A percentile compares a stretch with the other conserved stretches of the same genome.
Conservation (phyloP, 257 asterid species). For the Solanum sparsipilum region DNA sequence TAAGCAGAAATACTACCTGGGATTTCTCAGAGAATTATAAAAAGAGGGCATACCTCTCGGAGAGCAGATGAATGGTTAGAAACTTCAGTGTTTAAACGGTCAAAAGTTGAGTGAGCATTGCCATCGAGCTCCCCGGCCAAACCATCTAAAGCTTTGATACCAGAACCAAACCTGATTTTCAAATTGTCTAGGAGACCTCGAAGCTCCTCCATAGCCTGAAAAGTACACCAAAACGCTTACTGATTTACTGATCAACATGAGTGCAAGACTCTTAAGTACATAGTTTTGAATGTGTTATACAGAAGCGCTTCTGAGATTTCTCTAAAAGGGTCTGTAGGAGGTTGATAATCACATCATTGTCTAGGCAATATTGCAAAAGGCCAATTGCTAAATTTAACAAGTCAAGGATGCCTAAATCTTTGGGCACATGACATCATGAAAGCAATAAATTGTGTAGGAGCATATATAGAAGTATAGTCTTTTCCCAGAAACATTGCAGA, state of each 20-base stretch:
- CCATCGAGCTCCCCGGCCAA: conserved; percentile 74
- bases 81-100: conserved; percentile 67
- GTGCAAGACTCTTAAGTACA: background rate
- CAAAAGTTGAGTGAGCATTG: conserved; percentile 67
- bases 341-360: background rate
- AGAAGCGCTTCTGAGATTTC: background rate
- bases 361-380: background rate
- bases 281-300: background rate
- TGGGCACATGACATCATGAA: background rate
- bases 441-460: background rate
- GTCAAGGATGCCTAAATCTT: background rate
- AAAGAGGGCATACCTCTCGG: conserved; percentile 51
- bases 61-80: conserved; percentile 70
- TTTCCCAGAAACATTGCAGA: background rate
- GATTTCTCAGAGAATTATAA: background rate
- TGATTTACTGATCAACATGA: background rate
- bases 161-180: conserved; percentile 70
- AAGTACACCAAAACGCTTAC: background rate
- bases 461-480: background rate
- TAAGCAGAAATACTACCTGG: background rate
- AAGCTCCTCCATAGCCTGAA: conserved; percentile 88
- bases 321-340: background rate
- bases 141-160: conserved; percentile 63
- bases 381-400: background rate
- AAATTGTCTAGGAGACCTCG: conserved; percentile 52